Evolutionary conservation across 1,139 yeast species (phyloP).

Genomic region (Candida pseudoviswanathii): DNA sequence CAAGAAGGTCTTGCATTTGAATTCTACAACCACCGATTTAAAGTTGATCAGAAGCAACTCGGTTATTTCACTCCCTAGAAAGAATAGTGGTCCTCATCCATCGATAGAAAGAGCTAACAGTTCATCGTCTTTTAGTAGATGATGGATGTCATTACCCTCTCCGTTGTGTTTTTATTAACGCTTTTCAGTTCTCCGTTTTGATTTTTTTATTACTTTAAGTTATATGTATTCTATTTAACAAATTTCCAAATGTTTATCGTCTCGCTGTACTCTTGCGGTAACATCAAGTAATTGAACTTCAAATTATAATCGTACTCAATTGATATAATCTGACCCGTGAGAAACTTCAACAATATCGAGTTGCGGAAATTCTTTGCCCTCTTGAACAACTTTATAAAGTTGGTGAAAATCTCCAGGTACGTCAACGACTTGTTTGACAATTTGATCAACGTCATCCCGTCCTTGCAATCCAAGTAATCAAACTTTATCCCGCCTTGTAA

Average conservation of each 20-base stretch:
- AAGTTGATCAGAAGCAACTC: constrained; percentile 10
- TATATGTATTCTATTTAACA: constrained; percentile 12
- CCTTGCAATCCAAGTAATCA: constrained; percentile 21
- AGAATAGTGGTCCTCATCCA: not conserved
- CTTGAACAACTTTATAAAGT: constrained; percentile 35
- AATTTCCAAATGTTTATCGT: constrained; percentile 36
- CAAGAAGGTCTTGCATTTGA: constrained; percentile 7
- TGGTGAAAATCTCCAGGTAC: constrained; percentile 38
- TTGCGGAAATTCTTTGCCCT: constrained; percentile 33
- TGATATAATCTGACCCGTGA: constrained; percentile 34
- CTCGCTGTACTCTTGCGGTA: constrained; percentile 38
- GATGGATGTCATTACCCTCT: not conserved
- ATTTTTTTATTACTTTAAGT: not conserved
- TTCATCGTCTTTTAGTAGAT: constrained; percentile 1
- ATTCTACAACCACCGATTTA: constrained; percentile 7
- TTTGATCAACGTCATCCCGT: constrained; percentile 27
- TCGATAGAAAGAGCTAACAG: constrained; percentile 1
- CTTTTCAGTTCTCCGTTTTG: not conserved
- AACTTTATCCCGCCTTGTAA: constrained; percentile 86
- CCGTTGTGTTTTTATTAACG: not conserved
- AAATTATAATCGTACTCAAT: constrained; percentile 33
- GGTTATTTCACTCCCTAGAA: constrained; percentile 7
- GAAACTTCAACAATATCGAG: constrained; percentile 29
- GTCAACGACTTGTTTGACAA: constrained; percentile 44
- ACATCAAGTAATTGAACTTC: constrained; percentile 44